Conservation (phyloP, 306 rosid species). For the Cucumis hystrix region DNA sequence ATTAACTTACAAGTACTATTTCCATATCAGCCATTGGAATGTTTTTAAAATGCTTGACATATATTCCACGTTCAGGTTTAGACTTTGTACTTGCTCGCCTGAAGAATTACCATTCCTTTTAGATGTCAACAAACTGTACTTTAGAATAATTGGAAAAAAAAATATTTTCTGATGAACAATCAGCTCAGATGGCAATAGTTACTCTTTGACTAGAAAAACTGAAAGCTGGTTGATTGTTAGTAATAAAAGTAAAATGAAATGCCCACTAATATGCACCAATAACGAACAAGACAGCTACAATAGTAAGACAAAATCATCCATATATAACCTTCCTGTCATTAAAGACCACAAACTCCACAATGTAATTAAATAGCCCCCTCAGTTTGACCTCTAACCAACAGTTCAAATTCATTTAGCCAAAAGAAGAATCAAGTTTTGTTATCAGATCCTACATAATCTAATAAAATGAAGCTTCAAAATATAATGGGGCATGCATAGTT, state of each 20-base stretch:
- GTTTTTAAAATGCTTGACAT: constrained; percentile 72
- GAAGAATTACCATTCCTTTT: constrained; percentile 21
- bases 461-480: neutral
- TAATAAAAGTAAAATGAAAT: neutral
- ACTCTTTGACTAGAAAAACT: neutral
- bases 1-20: constrained; percentile 74
- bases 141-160: neutral
- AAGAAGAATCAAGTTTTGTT: neutral
- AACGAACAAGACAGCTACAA: neutral
- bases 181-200: neutral
- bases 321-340: neutral
- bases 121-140: constrained; percentile 17
- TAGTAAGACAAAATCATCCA: neutral
- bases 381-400: neutral
- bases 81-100: constrained; percentile 44
- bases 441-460: neutral
- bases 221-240: neutral
- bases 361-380: neutral
- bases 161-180: neutral
- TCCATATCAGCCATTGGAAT: constrained; percentile 99
- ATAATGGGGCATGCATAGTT: neutral
- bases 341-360: neutral
- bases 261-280: neutral
- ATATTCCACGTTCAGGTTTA: constrained; percentile 54
- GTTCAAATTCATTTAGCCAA: neutral